Evolutionary conservation across 345 rosid genomes (phyloP), one percentile per base, ranked within the genome.

Genomic region (Cardamine resedifolia): DNA sequence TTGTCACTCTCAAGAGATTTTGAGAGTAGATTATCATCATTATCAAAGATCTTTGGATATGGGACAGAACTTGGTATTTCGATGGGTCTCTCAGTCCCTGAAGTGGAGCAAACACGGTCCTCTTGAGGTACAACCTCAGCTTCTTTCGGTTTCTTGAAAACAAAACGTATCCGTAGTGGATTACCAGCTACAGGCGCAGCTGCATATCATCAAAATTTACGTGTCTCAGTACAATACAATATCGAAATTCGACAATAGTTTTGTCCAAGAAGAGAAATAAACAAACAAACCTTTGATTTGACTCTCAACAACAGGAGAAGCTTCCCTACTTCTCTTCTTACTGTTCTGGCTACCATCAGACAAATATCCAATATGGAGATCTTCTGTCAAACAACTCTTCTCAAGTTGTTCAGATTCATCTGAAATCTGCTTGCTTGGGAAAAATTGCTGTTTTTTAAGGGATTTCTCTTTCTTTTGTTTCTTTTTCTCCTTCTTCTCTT

Each of bases 261-360:
- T 9, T 8, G 12, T 6, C 48, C 0, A 34, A 3, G 1, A 11
- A 18, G 1, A 0, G 2, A 36, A 19, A 15, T 1, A 8, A 2
- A 15, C 79, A 8, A 2, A 15, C 79, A 53, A 78, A 87, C 90
- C 88, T 43, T 58, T 41, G 28, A 60, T 39, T 70, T 64, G 62
- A 50, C 76, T 71, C 61, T 59, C 73, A 41, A 53, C 68, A n/a
- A 55, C 58, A 51, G 77, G 63, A 26, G 58, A 20, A 30, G 68
- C 4, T 30, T 73, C 67, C 49, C 65, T 53, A 70, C 78, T 85
- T 23, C 82, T 76, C 79, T 83, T 81, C 58, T 82, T 84, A 55
- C 85, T 73, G 56, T 78, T 81, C 56, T 83, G 77, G 1, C 73
- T 80, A 20, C 83, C 81, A 59, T 87, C 91, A 24, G 88, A 81